Base-by-base conservation (phyloP, 768 basidiomycete genomes). In the Tylopilus balloui region DNA sequence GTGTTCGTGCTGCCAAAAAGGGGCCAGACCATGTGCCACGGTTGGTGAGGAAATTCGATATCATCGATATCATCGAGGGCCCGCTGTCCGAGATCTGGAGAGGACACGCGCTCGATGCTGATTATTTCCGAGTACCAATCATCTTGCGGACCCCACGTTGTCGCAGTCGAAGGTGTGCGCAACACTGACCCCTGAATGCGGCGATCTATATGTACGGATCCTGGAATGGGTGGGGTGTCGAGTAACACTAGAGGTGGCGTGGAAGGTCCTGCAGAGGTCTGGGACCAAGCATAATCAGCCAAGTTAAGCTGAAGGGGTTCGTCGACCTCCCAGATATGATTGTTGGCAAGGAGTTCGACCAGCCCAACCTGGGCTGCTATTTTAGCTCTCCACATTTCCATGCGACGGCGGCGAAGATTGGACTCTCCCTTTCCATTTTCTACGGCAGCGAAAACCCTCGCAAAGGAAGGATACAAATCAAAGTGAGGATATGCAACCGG, bases 241-340 rank as follows among this genome's bases (percentile, higher is more conserved):
- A 70, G 64, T 3, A 75, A 76, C 27, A 71, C 62, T 12, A 69
- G 62, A 37, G 73, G 72, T 43, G 66, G 64, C 42, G 74, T 75
- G 27, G 67, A 69, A 19, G 86, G 87, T n/a, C 87, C 86, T 3
- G 67, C 65, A 7, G 86, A 87, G 8, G 84, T 82, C 21, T 79
- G 72, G 9, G 85, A 86, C 82, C 85, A 89, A 9, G 74, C 60
- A 58, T 77, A 89, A 54, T 88, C 86, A 36, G 80, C 80, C 24
- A 84, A 64, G 53, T 83, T 75, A 45, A 85, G 67, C 50, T 75
- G 76, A 12, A 73, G 68, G 20, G 68, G 67, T n/a, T 60, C 60
- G 13, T 60, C 56, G 2, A 49, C 66, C 23, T 61, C 59, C 53
- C 60, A 56, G 19, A 28, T 14, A 25, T 54, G 58, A 40, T 59